These are phyloP conservation scores for Trametes cinnabarina DNA, from an alignment of 768 basidiomycete genomes.

Conservation along the genomic window DNA sequence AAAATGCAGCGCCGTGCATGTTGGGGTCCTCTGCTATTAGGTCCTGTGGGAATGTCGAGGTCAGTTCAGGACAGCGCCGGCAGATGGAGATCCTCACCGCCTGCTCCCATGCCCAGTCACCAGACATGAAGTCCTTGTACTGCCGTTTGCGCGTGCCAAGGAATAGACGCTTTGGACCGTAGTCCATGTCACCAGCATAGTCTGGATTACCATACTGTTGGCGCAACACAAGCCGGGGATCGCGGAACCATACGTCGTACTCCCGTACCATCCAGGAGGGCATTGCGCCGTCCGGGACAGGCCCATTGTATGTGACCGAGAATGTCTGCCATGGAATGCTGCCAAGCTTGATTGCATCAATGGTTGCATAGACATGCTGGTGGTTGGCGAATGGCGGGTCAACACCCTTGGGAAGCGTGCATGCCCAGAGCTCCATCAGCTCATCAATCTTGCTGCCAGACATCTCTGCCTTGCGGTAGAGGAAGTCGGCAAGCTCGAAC, in stretches of 20 bases:
- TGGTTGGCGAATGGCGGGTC: not conserved
- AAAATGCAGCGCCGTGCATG: not conserved
- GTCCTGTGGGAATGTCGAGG: not conserved
- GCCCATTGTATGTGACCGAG: not conserved
- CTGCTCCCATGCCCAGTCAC: slow-evolving; percentile 7
- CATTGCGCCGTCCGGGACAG: not conserved
- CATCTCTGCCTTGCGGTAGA: slow-evolving; percentile 8
- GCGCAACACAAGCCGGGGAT: slow-evolving; percentile 22
- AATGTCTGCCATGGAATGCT: not conserved
- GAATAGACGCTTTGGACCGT: slow-evolving; percentile 18
- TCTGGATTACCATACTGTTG: slow-evolving; percentile 25
- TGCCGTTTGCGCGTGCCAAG: slow-evolving; percentile 2
- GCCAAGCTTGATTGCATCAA: slow-evolving; percentile 8
- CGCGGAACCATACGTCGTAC: slow-evolving; percentile 28
- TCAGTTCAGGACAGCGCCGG: not conserved
- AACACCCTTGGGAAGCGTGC: not conserved
- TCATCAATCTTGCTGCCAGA: slow-evolving; percentile 8
- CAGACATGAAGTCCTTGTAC: slow-evolving; percentile 20
- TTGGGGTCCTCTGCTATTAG: not conserved
- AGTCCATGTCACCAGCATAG: slow-evolving; percentile 24
- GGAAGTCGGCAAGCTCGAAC: slow-evolving; percentile 20
- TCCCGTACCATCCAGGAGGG: slow-evolving; percentile 24
- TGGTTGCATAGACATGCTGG: slow-evolving; percentile 24
- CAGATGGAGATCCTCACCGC: not conserved
- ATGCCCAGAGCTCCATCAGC: slow-evolving; percentile 12